These are phyloP conservation scores for Eutrema japonicum DNA, from an alignment of 345 rosid genomes.

Conservation along the genomic window DNA sequence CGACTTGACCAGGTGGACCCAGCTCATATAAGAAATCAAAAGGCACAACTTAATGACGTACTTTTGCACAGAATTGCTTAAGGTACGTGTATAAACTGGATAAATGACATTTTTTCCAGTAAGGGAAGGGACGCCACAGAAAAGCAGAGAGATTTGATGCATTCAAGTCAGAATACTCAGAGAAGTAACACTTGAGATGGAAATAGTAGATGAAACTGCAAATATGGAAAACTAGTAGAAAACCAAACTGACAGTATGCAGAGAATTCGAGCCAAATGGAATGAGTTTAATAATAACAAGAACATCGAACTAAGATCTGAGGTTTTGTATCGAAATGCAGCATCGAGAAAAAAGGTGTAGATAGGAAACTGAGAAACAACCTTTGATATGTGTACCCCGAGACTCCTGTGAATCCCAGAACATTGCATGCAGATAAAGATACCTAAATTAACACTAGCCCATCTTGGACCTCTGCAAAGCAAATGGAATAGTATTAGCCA, in stretches of 20 bases:
- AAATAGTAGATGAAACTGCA: constrained; percentile 10
- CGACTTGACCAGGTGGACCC: constrained; percentile 24
- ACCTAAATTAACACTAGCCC: constrained; percentile 99
- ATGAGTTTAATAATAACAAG: constrained; percentile 5
- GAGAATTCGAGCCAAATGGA: constrained; percentile 18
- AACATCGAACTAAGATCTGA: constrained; percentile 8
- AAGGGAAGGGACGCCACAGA: background rate
- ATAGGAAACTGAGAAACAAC: constrained; percentile 47
- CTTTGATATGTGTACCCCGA: constrained; percentile 99
- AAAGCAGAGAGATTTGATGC: constrained; percentile 9
- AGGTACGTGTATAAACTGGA: constrained; percentile 5
- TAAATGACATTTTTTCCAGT: background rate
- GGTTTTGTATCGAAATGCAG: constrained; percentile 8
- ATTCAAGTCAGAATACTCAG: constrained; percentile 22
- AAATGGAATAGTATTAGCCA: constrained; percentile 42
- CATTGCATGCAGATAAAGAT: constrained; percentile 99
- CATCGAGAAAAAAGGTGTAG: constrained; percentile 11
- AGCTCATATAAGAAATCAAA: background rate
- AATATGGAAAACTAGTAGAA: background rate
- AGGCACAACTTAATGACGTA: constrained; percentile 11
- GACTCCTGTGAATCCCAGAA: constrained; percentile 97
- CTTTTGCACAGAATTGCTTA: constrained; percentile 6
- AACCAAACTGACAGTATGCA: constrained; percentile 10
- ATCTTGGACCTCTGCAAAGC: constrained; percentile 87
- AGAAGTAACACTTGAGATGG: constrained; percentile 17